phyloP scores from a whole-genome alignment of 2,329 filamentous ascomycete genomes.

The Pyrenophora seminiperda region DNA sequence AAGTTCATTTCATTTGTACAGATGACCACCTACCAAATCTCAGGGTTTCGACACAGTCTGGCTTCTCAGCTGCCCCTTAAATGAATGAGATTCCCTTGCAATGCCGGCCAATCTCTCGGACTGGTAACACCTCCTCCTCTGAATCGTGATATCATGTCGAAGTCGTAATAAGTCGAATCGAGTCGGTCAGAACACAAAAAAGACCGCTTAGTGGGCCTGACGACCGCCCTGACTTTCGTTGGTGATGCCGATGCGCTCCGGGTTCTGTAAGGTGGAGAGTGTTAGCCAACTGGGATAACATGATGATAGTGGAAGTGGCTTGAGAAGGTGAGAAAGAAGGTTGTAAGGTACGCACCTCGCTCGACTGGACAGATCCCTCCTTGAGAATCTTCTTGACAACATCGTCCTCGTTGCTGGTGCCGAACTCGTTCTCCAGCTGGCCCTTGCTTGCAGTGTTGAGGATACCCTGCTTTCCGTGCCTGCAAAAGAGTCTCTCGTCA shows the following conservation, averaged over 20 bases:
- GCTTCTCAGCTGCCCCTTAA: constrained; percentile 27
- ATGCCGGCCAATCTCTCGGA: constrained; percentile 10
- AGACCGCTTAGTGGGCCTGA: constrained; percentile 36
- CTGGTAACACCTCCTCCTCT: neutral
- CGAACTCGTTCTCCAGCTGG: constrained; percentile 83
- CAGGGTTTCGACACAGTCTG: constrained; percentile 8
- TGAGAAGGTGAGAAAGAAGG: too few relatives aligned
- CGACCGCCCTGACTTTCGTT: constrained; percentile 50
- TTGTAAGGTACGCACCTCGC: constrained; percentile 26
- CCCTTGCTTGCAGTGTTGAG: constrained; percentile 76
- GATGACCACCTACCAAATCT: neutral
- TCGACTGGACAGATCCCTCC: constrained; percentile 61
- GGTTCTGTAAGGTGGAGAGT: constrained; percentile 33
- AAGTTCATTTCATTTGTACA: neutral
- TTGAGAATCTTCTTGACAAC: constrained; percentile 81
- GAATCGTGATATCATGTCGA: constrained; percentile 26
- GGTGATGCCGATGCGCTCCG: constrained; percentile 50
- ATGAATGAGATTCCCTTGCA: constrained; percentile 18
- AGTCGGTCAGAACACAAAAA: neutral
- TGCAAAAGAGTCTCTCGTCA: constrained; percentile 43
- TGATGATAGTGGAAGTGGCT: too few relatives aligned
- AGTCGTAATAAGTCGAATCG: constrained; percentile 21
- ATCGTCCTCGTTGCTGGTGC: constrained; percentile 77
- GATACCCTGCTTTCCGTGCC: constrained; percentile 83
- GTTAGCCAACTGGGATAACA: constrained; percentile 9